phyloP scores from a whole-genome alignment of 208 protist genomes.

The Acanthamoeba divionensis region DNA sequence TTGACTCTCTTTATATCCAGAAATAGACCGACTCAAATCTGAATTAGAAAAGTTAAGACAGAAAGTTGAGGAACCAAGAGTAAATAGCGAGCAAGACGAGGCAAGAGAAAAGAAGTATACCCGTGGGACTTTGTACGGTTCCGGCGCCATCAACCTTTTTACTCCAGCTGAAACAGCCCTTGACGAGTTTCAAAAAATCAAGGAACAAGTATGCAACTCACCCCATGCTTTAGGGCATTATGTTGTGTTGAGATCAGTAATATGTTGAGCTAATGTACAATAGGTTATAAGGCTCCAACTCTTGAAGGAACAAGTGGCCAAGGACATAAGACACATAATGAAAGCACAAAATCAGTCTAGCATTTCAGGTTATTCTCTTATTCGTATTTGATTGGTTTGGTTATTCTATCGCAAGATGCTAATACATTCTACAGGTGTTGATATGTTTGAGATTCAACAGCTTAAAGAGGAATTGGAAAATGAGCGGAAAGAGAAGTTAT shows the following conservation, averaged over 20 bases:
- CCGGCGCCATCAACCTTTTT: too few relatives aligned
- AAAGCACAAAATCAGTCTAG: background rate
- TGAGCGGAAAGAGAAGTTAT: conserved; percentile 1
- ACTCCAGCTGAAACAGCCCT: background rate
- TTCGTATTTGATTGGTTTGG: too few relatives aligned
- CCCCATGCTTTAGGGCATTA: too few relatives aligned
- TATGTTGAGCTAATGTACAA: background rate
- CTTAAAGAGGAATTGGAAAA: background rate
- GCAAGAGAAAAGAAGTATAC: background rate
- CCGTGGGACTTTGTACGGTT: too few relatives aligned
- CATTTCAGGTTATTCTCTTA: background rate
- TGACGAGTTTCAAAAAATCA: conserved; percentile 7
- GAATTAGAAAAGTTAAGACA: too few relatives aligned
- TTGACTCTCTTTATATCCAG: too few relatives aligned
- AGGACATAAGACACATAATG: conserved; percentile 21
- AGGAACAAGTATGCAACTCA: background rate
- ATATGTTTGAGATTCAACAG: conserved; percentile 7
- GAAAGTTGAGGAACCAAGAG: too few relatives aligned
- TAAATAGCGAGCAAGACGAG: too few relatives aligned
- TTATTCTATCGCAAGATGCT: too few relatives aligned
- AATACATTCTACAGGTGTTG: background rate
- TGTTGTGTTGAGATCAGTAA: background rate
- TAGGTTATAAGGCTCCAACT: conserved; percentile 10
- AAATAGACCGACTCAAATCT: too few relatives aligned
- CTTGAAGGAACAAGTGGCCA: conserved; percentile 17